Evolutionary conservation across 768 basidiomycete genomes (phyloP), one percentile per base, ranked within the genome.

Genomic region (Calocera cornea): DNA sequence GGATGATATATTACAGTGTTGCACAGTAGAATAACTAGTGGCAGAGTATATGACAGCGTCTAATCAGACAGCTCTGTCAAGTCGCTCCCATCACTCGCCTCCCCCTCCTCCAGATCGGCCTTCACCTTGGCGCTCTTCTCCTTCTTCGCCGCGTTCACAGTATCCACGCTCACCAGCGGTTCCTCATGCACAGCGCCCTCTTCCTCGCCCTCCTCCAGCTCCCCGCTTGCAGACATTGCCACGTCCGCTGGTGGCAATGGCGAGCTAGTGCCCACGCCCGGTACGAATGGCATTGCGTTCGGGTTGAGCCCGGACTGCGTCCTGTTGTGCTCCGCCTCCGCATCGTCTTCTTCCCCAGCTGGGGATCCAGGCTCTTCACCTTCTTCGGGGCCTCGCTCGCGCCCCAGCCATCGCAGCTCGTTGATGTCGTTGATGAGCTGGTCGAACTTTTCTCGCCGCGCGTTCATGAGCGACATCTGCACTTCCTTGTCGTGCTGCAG

Each of bases 31-130:
- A 14, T 14, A 5, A 5, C 36, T 38, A 14, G 14, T 5, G 14
- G 5, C 36, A 38, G 14, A 38, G 36, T 38, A 14, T n/a, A 38
- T 5, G 36, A 38, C 36, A 14, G 36, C 14, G 36, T 38, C 36
- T 33, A 60, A 60, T 60, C 54, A 22, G 54, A 60, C 24, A 60
- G 27, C 19, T 60, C 54, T 2, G 54, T 60, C 54, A 60, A 27
- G 5, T 60, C 54, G 31, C 54, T 60, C 31, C 27, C 54, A 60
- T 60, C 54, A 27, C 87, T 90, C 38, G 90, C 89, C 76, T 92
- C 90, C 29, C 90, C 90, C 77, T 92, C 90, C 73, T 92, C 90
- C 69, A 90, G 76, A 64, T 92, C 90, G 72, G 92, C 89, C 65
- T 83, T 78, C 41, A 74, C 66, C 69, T 83, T 70, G 77, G 14